Evolutionary conservation across 2,329 filamentous ascomycete species (phyloP), one percentile per base, ranked within the genome.

Genomic region (Thermochaetoides dissita): DNA sequence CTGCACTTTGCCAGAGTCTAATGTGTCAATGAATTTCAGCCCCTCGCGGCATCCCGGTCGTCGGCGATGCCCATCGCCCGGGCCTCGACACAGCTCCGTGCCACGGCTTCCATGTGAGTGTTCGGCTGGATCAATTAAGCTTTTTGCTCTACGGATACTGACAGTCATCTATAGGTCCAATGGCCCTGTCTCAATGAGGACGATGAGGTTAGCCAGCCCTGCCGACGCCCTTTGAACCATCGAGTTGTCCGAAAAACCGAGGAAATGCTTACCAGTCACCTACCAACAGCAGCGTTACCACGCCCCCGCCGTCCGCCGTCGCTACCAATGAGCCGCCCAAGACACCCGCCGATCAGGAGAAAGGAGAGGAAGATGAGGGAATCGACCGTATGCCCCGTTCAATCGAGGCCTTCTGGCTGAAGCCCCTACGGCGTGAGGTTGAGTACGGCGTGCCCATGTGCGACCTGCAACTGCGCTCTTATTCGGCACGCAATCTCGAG

Each of bases 391-490:
- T 84, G 34, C 88, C 88, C 33, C 76, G 85, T 54, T 76, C 80
- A 48, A 77, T 96, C 30, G 84, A 93, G 65, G 84, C 89, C 33
- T 69, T 93, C 36, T 91, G 94, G 63, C 74, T 95, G 39, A 77
- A 81, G 49, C 89, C 91, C 10, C 71, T 96, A 40, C 84, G 83
- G 54, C 80, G 84, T 49, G 67, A 76, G 57, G 71, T 83, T 37
- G 63, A 79, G 55, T 79, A 84, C 57, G 85, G 85, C 40, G 74
- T 94, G 32, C 87, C 87, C 9, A 78, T 83, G 8, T 94, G 86
- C 66, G 81, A 95, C 60, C 78, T 98, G 31, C 91, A 98, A 60
- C 68, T 98, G 38, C 85, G 91, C 52, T 94, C 89, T 31, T 98
- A 85, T 70, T 87, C 75, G 55, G 69, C 88, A 32, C 85, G 87